phyloP scores from a whole-genome alignment of 805 yeast genomes.

The Kluyveromyces wickerhamii region DNA sequence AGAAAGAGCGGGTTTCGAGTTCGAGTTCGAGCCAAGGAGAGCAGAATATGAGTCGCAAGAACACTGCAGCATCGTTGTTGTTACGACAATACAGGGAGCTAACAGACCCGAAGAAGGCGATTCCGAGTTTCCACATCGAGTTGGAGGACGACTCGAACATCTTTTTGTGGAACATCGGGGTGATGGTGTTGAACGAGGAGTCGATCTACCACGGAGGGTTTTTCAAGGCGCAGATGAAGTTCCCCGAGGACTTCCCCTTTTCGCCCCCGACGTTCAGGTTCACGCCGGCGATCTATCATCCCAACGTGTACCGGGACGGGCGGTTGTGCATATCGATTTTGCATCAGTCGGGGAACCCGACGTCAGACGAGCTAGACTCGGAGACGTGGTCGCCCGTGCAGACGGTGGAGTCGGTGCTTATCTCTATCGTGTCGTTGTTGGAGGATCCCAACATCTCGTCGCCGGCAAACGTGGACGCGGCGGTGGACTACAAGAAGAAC shows the following conservation, averaged over 20 bases:
- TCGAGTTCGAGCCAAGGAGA: too few relatives aligned
- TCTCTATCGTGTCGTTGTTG: conserved; percentile 80
- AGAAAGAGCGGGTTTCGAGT: too few relatives aligned
- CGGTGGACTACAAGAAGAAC: conserved; percentile 80
- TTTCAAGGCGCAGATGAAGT: conserved; percentile 88
- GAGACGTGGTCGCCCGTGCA: conserved; percentile 95
- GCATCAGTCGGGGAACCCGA: conserved; percentile 86
- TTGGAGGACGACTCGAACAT: conserved; percentile 52
- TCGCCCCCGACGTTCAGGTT: conserved; percentile 89
- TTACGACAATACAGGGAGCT: conserved; percentile 92
- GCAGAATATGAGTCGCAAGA: conserved; percentile 27
- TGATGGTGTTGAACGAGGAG: conserved; percentile 84
- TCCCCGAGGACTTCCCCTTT: conserved; percentile 86
- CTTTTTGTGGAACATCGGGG: conserved; percentile 75
- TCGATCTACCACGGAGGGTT: conserved; percentile 92
- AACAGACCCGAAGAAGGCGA: conserved; percentile 83
- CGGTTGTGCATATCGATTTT: conserved; percentile 86
- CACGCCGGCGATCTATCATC: conserved; percentile 90
- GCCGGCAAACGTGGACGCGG: conserved; percentile 96
- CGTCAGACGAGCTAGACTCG: conserved; percentile 83
- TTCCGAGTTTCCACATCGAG: conserved; percentile 63
- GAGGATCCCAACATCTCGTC: conserved; percentile 91
- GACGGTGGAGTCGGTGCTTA: conserved; percentile 83
- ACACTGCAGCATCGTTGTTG: conserved; percentile 71
- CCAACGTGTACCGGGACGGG: conserved; percentile 92